Evolutionary conservation across 2,329 filamentous ascomycete species (phyloP), one percentile per base, ranked within the genome.

Genomic region (Teratosphaeria viscida): DNA sequence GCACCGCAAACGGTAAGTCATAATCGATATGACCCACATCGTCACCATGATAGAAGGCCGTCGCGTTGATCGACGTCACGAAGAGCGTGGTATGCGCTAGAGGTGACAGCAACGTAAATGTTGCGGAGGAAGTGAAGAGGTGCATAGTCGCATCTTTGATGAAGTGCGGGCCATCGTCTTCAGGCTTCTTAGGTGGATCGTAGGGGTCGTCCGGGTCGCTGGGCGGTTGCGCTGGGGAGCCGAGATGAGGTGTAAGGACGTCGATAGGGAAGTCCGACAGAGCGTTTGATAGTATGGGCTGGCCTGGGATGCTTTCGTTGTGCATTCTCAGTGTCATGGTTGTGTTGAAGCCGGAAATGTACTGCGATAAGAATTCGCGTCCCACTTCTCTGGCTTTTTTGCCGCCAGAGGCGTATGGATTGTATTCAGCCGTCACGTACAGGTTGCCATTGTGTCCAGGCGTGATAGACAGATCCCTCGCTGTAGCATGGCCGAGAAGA

Each of bases 71-170:
- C 56, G 79, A 81, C 43, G 90, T 89, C 63, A 99, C 82, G 66
- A 85, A 88, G 19, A 97, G 75, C 0, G 85, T 90, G 57, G 88
- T 88, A 60, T 85, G 78, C 49, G 79, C 75, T 8, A 97, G 78
- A 0, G 94, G 94, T 0, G 92, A 96, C 47, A 86, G 81, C 26
- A 97, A 80, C 0, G 83, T 85, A 73, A 99, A 96, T 0, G 87
- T 85, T 3, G 92, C 92, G 0, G 90, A 91, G 0, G 90, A 95
- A 16, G 89, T 88, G 63, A 94, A 81, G 57, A 97, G 75, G 75
- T 97, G 91, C 74, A 99, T 79, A 66, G 86, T 92, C 11, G 92
- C 89, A 66, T 90, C 86, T 70, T 87, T 83, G 66, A 99, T 90
- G 72, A 97, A 96, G 64, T 85, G 84, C 0, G 81, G 74, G 27